Evolutionary conservation across 768 basidiomycete species (phyloP), one percentile per base, ranked within the genome.

Genomic region (Amanita polypyramis): DNA sequence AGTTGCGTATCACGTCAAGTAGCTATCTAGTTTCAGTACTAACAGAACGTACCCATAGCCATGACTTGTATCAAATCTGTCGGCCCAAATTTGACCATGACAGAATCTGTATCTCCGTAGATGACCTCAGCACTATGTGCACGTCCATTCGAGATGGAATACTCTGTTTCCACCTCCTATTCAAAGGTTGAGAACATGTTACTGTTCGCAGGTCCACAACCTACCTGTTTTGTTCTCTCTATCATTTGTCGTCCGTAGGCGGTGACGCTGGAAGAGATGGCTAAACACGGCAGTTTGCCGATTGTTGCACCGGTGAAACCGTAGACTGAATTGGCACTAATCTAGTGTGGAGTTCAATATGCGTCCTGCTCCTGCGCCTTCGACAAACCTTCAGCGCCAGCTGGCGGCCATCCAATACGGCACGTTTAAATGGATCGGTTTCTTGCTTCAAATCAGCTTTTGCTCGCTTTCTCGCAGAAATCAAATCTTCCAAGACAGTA

Each of bases 171-270:
- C 4, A 98, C 95, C 67, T 89, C 88, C 84, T 86, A 55, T 12
- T 15, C 11, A 23, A 23, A 45, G 20, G 21, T 48, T 33, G 27
- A 47, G 34, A 14, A 30, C 29, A 6, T 34, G 21, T 11, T 37
- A 38, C 45, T 8, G 15, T 47, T 8, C 23, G 29, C 21, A 56
- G 7, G 30, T 15, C 23, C 3, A 9, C 15, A 15, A 62, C 72
- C 4, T 33, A 84, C 89, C 68, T 84, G 75, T 63, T 94, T 98
- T 2, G 96, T 99, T 61, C 80, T 82, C 63, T 98, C 95, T 52
- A 99, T 98, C 96, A 99, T 99, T 63, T 96, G 86, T 50, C 96
- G 90, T 56, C 96, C 96, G 63, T 96, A 99, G 0, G 96, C 79
- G 1, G 96, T 99, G 35, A 81, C 79, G 66, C 90, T 93, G 2